These are phyloP conservation scores for Aureobasidium mangrovei DNA, from an alignment of 2,329 filamentous ascomycete species.

Conservation along the genomic window DNA sequence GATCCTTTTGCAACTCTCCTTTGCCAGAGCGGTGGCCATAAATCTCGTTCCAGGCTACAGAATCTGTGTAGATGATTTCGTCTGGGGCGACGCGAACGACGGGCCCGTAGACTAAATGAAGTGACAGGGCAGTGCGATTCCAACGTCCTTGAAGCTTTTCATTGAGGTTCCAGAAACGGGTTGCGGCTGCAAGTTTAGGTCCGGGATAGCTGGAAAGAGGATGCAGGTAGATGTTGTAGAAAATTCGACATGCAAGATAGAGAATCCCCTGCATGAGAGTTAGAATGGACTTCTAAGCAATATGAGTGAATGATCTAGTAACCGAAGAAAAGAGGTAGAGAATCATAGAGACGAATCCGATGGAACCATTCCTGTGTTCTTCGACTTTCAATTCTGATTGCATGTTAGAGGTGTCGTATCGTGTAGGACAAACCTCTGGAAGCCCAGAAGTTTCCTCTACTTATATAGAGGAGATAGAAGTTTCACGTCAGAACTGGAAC, in stretches of 20 bases:
- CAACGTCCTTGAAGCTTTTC: background rate
- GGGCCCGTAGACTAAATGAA: constrained; percentile 34
- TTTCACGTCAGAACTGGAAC: too few species aligned
- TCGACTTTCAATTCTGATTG: too few species aligned
- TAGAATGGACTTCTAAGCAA: too few species aligned
- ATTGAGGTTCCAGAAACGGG: background rate
- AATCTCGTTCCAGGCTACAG: constrained; percentile 36
- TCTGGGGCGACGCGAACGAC: constrained; percentile 41
- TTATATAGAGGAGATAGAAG: too few species aligned
- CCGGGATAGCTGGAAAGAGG: constrained; percentile 3
- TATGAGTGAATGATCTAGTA: too few species aligned
- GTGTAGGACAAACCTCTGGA: too few species aligned
- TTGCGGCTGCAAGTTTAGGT: background rate
- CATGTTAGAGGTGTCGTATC: too few species aligned
- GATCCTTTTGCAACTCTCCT: constrained; percentile 20
- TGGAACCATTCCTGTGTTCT: too few species aligned
- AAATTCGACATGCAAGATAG: background rate
- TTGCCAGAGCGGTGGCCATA: constrained; percentile 5
- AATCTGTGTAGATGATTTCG: constrained; percentile 37
- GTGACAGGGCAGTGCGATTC: background rate
- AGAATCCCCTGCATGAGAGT: too few species aligned
- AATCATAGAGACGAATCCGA: too few species aligned
- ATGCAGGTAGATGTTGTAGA: background rate
- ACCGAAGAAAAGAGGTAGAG: too few species aligned
- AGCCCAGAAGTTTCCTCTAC: too few species aligned